Conservation (phyloP, 352 stramenopile genomes). For the Pythium grandisporangium region DNA sequence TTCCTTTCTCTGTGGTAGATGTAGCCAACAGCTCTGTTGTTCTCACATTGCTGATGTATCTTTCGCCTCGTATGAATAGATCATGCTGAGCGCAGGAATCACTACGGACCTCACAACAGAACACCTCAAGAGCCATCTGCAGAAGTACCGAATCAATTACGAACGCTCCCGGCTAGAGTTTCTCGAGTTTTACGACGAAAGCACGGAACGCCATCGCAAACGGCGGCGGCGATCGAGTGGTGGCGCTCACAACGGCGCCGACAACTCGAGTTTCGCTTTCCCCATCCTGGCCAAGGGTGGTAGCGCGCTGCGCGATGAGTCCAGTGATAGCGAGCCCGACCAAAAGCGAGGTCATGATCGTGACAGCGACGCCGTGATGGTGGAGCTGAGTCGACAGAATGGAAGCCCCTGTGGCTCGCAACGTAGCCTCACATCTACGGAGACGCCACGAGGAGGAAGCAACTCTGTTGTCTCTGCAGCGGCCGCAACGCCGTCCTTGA, state of each 20-base stretch:
- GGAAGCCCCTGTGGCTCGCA: not conserved
- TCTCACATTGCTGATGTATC: not conserved
- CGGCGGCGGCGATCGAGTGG: slow-evolving; percentile 26
- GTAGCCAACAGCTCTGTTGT: not conserved
- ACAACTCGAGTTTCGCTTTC: slow-evolving; percentile 7
- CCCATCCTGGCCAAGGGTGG: slow-evolving; percentile 11
- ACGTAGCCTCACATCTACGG: not conserved
- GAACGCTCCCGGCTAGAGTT: slow-evolving; percentile 80
- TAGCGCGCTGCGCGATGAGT: not conserved
- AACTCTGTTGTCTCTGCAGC: not conserved
- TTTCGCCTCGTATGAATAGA: too few species aligned
- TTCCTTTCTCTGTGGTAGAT: not conserved
- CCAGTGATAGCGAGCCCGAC: not conserved
- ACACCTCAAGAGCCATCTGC: slow-evolving; percentile 82
- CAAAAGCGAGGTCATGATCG: not conserved
- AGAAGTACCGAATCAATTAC: slow-evolving; percentile 87
- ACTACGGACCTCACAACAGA: slow-evolving; percentile 70
- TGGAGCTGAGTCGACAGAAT: not conserved
- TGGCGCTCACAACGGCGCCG: slow-evolving; percentile 22
- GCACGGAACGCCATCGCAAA: slow-evolving; percentile 56
- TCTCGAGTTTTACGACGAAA: slow-evolving; percentile 81
- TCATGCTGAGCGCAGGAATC: slow-evolving; percentile 56
- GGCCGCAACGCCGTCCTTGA: not conserved
- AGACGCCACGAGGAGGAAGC: not conserved
- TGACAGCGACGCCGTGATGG: not conserved